Percentiles rank a stretch among this genome's conserved stretches.
These are phyloP conservation scores for Kwoniella bestiolae DNA, from an alignment of 768 basidiomycete genomes.

Conservation along the genomic window DNA sequence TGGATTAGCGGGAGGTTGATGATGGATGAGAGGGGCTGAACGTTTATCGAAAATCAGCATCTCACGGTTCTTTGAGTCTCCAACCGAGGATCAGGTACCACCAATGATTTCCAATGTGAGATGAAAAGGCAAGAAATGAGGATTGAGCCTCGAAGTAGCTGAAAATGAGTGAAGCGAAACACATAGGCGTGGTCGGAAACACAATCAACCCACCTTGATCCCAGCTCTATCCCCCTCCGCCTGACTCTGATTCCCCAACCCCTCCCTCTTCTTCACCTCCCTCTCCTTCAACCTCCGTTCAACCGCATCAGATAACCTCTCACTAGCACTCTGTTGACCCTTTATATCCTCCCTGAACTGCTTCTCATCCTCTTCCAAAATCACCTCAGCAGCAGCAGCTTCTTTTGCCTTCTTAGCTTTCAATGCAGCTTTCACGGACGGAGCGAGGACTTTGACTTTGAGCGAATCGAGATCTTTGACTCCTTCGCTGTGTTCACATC, in stretches of 20 bases:
- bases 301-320: conserved; percentile 6
- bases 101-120: too few species aligned
- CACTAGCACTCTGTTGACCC: conserved; percentile 5
- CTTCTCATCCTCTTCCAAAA: conserved; percentile 10
- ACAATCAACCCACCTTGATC: conserved; percentile 54
- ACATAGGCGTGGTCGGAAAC: too few species aligned
- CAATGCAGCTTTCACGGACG: conserved; percentile 29
- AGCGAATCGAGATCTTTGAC: conserved; percentile 59
- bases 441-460: conserved; percentile 51
- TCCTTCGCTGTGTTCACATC: conserved; percentile 57
- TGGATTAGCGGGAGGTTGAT: conserved; percentile 75
- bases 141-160: too few species aligned
- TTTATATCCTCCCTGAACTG: conserved; percentile 1
- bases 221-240: conserved; percentile 51
- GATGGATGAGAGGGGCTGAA: conserved; percentile 77
- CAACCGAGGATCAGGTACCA: too few species aligned
- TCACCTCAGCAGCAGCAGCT: neutral
- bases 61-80: too few species aligned
- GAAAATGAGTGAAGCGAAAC: too few species aligned
- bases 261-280: conserved; percentile 3
- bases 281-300: conserved; percentile 10
- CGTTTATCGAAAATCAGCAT: neutral
- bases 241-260: conserved; percentile 18
- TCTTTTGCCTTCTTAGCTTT: conserved; percentile 26
- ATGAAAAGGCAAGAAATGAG: too few species aligned